phyloP scores from a whole-genome alignment of 169 alveolate genomes.

The Condylostoma magnum region DNA sequence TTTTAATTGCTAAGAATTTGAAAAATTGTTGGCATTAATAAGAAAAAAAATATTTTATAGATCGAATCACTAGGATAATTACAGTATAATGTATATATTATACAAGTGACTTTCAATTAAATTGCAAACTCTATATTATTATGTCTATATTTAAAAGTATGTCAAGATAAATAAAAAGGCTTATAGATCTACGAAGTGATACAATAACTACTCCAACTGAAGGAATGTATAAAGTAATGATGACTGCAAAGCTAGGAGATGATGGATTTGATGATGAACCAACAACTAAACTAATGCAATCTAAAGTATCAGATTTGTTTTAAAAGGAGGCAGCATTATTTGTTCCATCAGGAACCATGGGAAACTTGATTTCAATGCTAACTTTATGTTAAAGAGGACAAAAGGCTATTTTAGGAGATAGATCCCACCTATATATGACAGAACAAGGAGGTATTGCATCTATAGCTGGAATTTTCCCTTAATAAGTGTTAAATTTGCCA shows the following conservation, averaged over 20 bases:
- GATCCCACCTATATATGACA: constrained; percentile 38
- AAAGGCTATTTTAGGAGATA: constrained; percentile 46
- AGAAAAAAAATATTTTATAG: too few species aligned
- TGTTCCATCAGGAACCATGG: constrained; percentile 61
- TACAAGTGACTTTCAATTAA: too few species aligned
- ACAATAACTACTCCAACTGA: constrained; percentile 42
- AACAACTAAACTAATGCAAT: constrained; percentile 41
- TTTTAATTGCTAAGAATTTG: too few species aligned
- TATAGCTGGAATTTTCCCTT: constrained; percentile 48
- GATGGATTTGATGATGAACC: constrained; percentile 59
- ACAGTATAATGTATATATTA: too few species aligned
- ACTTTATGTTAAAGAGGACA: constrained; percentile 46
- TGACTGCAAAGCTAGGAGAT: constrained; percentile 41
- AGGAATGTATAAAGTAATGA: constrained; percentile 36
- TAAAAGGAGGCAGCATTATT: constrained; percentile 60
- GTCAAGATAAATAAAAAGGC: constrained; percentile 9
- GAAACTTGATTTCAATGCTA: constrained; percentile 33
- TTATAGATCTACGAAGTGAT: constrained; percentile 45
- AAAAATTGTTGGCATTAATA: too few species aligned
- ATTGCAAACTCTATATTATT: too few species aligned
- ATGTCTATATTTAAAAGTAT: background rate
- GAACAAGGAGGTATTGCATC: constrained; percentile 64
- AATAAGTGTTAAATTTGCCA: constrained; percentile 17
- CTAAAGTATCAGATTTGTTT: constrained; percentile 37
- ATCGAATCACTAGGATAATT: too few species aligned